A percentile compares a stretch with the other conserved stretches of the same genome.
These are phyloP conservation scores for Lentinula lateritia DNA, from an alignment of 768 basidiomycete species.

Conservation along the genomic window DNA sequence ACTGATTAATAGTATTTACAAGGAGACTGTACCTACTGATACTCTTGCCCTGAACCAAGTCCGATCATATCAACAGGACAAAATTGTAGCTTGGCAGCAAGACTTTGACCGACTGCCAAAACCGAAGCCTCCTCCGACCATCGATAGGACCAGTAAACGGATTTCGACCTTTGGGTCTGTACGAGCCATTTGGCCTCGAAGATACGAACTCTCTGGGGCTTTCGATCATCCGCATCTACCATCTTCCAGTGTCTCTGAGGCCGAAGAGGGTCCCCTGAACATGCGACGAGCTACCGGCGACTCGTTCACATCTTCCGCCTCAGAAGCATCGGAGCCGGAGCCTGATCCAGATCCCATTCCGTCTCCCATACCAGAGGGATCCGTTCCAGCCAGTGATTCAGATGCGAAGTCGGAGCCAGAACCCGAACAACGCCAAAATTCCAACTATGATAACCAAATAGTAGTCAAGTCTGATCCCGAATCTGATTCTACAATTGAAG, in stretches of 20 bases:
- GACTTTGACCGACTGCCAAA: constrained; percentile 86
- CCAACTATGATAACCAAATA: constrained; percentile 7
- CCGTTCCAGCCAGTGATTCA: constrained; percentile 4
- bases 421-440: not conserved
- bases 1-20: constrained; percentile 76
- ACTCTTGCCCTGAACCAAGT: constrained; percentile 85
- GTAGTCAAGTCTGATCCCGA: constrained; percentile 55
- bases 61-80: constrained; percentile 83
- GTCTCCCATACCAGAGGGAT: not conserved
- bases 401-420: constrained; percentile 2
- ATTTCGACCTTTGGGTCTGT: constrained; percentile 65
- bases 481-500: constrained; percentile 83
- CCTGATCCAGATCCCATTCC: constrained; percentile 20
- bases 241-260: constrained; percentile 68
- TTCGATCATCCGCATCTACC: constrained; percentile 52
- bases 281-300: constrained; percentile 47
- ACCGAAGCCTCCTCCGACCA: constrained; percentile 45
- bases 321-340: constrained; percentile 67
- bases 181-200: constrained; percentile 65
- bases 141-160: constrained; percentile 47
- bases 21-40: constrained; percentile 74
- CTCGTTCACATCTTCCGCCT: constrained; percentile 62
- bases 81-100: constrained; percentile 94
- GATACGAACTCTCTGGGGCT: constrained; percentile 47
- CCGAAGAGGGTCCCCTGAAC: constrained; percentile 53